A percentile compares a stretch with the other conserved stretches of the same genome.
Evolutionary conservation across 2,329 filamentous ascomycete species (phyloP).

Genomic region (Stachybotrys elegans): DNA sequence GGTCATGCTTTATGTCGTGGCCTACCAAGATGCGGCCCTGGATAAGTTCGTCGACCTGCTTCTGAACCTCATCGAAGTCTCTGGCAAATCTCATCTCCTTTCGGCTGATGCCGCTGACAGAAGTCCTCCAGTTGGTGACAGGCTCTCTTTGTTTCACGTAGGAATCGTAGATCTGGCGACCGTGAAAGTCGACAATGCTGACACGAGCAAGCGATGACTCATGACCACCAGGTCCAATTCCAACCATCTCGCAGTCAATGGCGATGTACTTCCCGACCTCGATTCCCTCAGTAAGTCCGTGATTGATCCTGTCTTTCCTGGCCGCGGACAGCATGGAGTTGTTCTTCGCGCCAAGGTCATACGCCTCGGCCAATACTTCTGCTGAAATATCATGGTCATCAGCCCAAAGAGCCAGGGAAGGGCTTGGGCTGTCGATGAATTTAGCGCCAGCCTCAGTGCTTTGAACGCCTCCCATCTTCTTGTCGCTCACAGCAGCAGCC

Average conservation of each 20-base stretch:
- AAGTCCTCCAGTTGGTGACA: conserved; percentile 87
- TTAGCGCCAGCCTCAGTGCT: conserved; percentile 39
- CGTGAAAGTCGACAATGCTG: conserved; percentile 90
- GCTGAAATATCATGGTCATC: conserved; percentile 57
- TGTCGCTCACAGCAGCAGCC: neutral
- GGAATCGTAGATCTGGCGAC: conserved; percentile 87
- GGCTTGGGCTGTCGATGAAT: conserved; percentile 36
- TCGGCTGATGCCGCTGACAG: conserved; percentile 75
- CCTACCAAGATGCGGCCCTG: conserved; percentile 71
- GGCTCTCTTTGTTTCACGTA: conserved; percentile 74
- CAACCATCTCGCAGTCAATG: conserved; percentile 98
- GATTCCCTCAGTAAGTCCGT: conserved; percentile 54
- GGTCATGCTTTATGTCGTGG: conserved; percentile 76
- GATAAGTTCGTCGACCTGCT: conserved; percentile 63
- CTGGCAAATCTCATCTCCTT: conserved; percentile 67
- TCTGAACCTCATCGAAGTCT: conserved; percentile 71
- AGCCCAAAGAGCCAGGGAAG: conserved; percentile 55
- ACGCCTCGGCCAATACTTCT: conserved; percentile 56
- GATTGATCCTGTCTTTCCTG: conserved; percentile 52
- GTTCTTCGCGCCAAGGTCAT: conserved; percentile 48
- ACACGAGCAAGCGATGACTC: conserved; percentile 79
- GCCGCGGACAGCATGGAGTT: conserved; percentile 42
- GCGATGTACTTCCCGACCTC: conserved; percentile 86
- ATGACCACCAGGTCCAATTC: conserved; percentile 65
- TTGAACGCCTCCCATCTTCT: conserved; percentile 51